Base-by-base conservation (phyloP, 2,329 filamentous ascomycete genomes). In the Biscogniauxia marginata region DNA sequence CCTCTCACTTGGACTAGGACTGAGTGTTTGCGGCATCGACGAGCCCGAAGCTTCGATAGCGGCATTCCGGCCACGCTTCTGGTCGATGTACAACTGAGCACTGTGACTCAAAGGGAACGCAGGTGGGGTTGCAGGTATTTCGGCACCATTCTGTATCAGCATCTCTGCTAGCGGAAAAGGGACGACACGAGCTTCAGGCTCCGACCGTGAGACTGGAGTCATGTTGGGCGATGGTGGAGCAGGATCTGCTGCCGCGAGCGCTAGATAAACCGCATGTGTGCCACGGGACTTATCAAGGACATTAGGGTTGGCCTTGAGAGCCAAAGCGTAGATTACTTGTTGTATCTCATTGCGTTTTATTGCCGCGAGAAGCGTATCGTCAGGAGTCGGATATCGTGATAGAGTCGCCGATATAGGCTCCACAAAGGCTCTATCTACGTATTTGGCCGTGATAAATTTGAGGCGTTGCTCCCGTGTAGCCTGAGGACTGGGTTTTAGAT, bases 261-360 rank as follows among this genome's bases (percentile, higher is more conserved):
- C 96, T 45, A 99, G 80, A 77, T 93, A 98, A 16, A 98, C 84
- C 1, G 90, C 87, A 70, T 96, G 93, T 0, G 93, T 97, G 45
- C 89, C 90, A 53, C 95, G 85, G 43, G 92, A 95, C 61, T 87
- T 90, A 71, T 99, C 95, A 4, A 86, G 79, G 3, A 88, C 84
- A 67, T 99, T 99, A 13, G 93, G 90, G 67, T 93, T 96, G 13
- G 91, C 95, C 59, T 84, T 84, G 25, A 97, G 80, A 1, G 95
- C 91, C 48, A 99, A 80, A 3, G 90, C 93, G 67, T 97, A 96
- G 22, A 99, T 84, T 21, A 97, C 92, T 61, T 92, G 90, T 68
- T 95, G 90, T 54, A 99, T 91, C 70, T 99, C 93, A 72, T 97
- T 97, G 74, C 88, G 91, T 80, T 98, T 99, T 71, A 98, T 93